These are phyloP conservation scores for Neltuma alba DNA, from an alignment of 306 rosid species.

Conservation along the genomic window DNA sequence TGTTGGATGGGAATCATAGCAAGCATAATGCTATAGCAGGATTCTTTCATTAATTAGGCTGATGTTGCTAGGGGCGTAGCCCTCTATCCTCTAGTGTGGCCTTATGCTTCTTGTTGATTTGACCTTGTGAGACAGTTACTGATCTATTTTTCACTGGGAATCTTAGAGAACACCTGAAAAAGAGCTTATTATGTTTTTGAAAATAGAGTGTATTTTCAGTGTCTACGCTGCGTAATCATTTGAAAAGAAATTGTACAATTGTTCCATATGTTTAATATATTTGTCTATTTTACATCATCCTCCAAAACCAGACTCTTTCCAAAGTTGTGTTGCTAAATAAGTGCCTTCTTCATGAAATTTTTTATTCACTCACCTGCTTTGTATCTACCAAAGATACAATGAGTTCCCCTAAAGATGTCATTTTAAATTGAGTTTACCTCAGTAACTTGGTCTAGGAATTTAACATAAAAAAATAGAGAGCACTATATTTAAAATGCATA, in stretches of 20 bases:
- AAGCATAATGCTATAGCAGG: not conserved
- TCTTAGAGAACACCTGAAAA: not conserved
- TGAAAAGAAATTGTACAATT: not conserved
- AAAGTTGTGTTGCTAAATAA: not conserved
- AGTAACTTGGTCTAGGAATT: not conserved
- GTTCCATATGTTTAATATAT: not conserved
- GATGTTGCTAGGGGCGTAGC: not conserved
- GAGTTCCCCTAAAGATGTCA: not conserved
- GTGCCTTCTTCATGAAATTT: not conserved
- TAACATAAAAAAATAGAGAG: not conserved
- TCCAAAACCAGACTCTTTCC: not conserved
- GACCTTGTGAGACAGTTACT: not conserved
- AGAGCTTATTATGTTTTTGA: slow-evolving; percentile 14
- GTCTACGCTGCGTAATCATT: not conserved
- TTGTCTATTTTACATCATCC: not conserved
- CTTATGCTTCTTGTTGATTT: not conserved
- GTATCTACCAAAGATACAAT: not conserved
- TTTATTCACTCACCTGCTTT: not conserved
- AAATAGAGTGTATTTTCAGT: not conserved
- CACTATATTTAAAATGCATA: not conserved
- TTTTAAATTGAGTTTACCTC: not conserved
- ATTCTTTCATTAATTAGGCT: not conserved
- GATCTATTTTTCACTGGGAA: not conserved
- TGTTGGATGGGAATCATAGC: not conserved
- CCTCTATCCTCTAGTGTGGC: not conserved